A percentile compares a stretch with the other conserved stretches of the same genome.
Evolutionary conservation across 176 grass and related monocot genomes (phyloP).

Genomic region (Zea mays): DNA sequence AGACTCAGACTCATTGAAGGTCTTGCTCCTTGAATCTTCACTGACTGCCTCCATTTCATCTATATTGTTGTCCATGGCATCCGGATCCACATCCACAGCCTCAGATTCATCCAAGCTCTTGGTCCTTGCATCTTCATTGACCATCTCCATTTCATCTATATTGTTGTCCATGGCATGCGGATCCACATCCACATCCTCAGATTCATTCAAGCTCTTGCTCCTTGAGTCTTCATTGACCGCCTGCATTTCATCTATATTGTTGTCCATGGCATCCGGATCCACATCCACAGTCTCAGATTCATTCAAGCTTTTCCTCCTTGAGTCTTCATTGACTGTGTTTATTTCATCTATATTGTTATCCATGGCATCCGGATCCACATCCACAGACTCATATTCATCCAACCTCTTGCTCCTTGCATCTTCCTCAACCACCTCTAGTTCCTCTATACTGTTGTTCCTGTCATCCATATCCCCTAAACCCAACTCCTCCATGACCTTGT

Average conservation of each 20-base stretch:
- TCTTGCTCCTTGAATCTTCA: conserved; percentile 23
- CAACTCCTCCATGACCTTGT: conserved; percentile 13
- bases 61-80: neutral
- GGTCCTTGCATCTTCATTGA: neutral
- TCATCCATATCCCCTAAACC: conserved; percentile 24
- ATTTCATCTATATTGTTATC: neutral
- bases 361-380: conserved; percentile 20
- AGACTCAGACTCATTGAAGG: neutral
- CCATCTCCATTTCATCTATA: conserved; percentile 15
- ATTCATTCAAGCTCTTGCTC: neutral
- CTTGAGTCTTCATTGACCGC: conserved; percentile 8
- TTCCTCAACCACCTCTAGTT: conserved; percentile 15
- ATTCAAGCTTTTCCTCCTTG: neutral
- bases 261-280: conserved; percentile 33
- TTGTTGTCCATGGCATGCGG: conserved; percentile 27
- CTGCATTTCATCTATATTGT: conserved; percentile 25
- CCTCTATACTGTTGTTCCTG: conserved; percentile 30
- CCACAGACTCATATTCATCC: neutral
- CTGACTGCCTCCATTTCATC: conserved; percentile 22
- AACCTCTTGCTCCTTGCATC: neutral
- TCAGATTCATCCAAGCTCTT: neutral
- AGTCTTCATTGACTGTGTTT: neutral
- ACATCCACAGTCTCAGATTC: neutral
- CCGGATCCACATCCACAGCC: too few species aligned
- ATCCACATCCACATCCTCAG: neutral